Evolutionary conservation across 768 basidiomycete genomes (phyloP), one percentile per base, ranked within the genome.

Genomic region (Kwoniella sp.): DNA sequence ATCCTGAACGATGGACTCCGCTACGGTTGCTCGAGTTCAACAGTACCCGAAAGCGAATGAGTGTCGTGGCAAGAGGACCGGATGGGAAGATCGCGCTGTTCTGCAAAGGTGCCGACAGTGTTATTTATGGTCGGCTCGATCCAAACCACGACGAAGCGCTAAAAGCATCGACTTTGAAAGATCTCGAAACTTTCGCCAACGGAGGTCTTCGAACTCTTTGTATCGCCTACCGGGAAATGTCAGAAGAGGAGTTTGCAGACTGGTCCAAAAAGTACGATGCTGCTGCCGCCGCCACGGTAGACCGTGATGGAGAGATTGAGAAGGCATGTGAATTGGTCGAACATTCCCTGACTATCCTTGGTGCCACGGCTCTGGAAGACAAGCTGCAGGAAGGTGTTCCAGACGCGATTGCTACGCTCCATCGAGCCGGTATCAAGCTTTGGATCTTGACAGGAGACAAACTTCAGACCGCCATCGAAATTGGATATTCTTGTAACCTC

Each of bases 391-490:
- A 90, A 75, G 95, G 95, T 12, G 95, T 99, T 0, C 95, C 95
- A 0, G 94, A 96, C 62, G 90, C 95, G 1, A 98, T 99, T 68
- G 92, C 92, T 69, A 88, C 85, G 59, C 83, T 99, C 19, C 92
- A 96, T 73, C 83, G 85, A 27, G 95, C 95, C 1, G 95, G 95
- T 13, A 96, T 99, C 83, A 99, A 97, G 81, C 80, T 99, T 1
- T 99, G 95, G 95, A 95, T 98, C 79, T 82, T 97, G 53, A 98
- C 95, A 36, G 93, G 94, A 26, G 95, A 99, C 81, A 99, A 99
- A 80, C 84, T 97, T 0, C 94, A 98, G 79, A 99, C 95, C 0
- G 95, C 95, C 15, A 97, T 99, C 75, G 95, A 97, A 78, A 98
- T 99, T 67, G 95, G 90, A 12, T 98, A 90, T 84, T 90, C 88